Base-by-base conservation (phyloP, 495 filamentous ascomycete species). In the Trichodelitschia bisporula region DNA sequence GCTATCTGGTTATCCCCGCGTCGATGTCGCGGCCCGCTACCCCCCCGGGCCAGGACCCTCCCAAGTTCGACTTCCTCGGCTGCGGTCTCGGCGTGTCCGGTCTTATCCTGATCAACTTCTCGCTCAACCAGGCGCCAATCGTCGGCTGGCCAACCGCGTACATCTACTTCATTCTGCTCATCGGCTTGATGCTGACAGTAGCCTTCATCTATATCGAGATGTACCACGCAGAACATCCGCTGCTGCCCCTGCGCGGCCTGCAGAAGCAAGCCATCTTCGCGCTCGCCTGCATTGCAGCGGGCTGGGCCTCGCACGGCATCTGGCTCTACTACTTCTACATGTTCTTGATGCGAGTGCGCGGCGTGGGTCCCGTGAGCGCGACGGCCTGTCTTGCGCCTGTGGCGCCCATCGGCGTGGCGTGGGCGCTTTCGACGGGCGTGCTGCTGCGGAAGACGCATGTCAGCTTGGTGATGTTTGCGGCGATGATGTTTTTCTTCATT, bases 291-390 rank as follows among this genome's bases (percentile, higher is more conserved):
- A 33, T 60, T 4, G 58, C 55, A 12, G 45, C 38, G 9, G 61
- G 61, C 13, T 64, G 60, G 60, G 42, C 42, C 18, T 48, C 50
- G 23, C 56, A 58, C 30, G 58, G 59, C 2, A 52, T 60, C 26
- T 61, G 55, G 47, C 36, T 58, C 9, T 61, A 49, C 40, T 66
- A 66, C 39, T 31, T 48, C 28, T 59, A 44, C 30, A 36, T 51
- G 0, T 54, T 62, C 32, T 36, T 58, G 8, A 37, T 51, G 32
- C 36, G 45, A 8, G 35, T 56, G 0, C 45, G 56, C 4, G 32
- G 37, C 0, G 26, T 38, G 2, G 41, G 44, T 6, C 52, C 58
- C 1, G 43, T 66, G 1, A 40, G 53, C 4, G 38, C 49, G 4
- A 35, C 48, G 0, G 56, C 55, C 2, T 40, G 57, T 32, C 44